phyloP scores from a whole-genome alignment of 148 eudicot species.

The Rhododendron simsii region DNA sequence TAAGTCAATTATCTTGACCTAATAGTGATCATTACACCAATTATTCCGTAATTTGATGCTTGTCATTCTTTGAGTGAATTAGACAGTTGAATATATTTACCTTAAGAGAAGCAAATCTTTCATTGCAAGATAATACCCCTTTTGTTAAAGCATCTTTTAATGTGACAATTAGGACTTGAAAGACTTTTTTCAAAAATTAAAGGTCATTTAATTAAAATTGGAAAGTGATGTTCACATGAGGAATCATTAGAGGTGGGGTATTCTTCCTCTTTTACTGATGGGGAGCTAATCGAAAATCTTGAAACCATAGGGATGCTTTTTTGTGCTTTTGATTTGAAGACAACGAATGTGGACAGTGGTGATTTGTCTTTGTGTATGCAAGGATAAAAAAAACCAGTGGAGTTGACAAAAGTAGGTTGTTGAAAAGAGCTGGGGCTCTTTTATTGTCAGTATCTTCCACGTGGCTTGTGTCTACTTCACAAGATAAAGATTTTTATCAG shows the following conservation, averaged over 20 bases:
- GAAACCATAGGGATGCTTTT: not conserved
- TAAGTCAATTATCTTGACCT: not conserved
- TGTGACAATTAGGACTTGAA: not conserved
- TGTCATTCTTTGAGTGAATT: not conserved
- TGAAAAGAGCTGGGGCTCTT: conserved; percentile 2
- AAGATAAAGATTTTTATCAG: not conserved
- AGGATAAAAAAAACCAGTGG: not conserved
- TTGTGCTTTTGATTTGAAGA: not conserved
- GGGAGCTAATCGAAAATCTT: not conserved
- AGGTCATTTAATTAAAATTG: not conserved
- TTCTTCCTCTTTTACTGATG: not conserved
- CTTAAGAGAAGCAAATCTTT: not conserved
- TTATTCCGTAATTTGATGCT: not conserved
- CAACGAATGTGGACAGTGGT: not conserved
- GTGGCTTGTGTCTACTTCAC: conserved; percentile 2
- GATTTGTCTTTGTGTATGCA: not conserved
- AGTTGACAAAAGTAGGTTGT: conserved; percentile 7
- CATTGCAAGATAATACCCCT: not conserved
- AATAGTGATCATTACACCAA: not conserved
- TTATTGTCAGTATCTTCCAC: conserved; percentile 1
- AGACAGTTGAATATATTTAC: not conserved
- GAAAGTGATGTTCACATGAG: not conserved
- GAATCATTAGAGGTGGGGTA: not conserved
- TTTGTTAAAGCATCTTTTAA: not conserved
- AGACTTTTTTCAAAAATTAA: not conserved